Evolutionary conservation across 257 asterid species (phyloP).

Genomic region (Capsicum baccatum): DNA sequence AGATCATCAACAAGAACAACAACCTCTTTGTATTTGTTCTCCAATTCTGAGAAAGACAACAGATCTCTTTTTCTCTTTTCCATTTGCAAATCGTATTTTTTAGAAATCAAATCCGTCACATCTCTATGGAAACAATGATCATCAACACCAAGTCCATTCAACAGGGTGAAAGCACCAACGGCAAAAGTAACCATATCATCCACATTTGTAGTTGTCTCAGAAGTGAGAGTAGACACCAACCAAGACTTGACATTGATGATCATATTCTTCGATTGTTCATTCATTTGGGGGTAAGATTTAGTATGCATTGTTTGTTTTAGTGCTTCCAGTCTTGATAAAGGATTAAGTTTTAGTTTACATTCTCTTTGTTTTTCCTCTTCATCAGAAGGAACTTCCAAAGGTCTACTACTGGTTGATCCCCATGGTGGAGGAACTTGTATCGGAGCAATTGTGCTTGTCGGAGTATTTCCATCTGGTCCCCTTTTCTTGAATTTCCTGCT

Average conservation of each 20-base stretch:
- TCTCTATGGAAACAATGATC: neutral
- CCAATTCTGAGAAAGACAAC: neutral
- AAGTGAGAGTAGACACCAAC: neutral
- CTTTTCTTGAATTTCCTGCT: too few species aligned
- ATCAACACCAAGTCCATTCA: neutral
- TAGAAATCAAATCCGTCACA: neutral
- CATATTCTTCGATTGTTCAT: neutral
- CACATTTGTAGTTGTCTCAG: neutral
- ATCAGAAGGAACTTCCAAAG: neutral
- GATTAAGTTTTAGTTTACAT: neutral
- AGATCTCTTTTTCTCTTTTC: neutral
- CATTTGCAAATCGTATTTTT: neutral
- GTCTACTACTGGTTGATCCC: neutral
- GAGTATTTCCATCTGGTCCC: too few species aligned
- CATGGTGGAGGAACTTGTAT: neutral
- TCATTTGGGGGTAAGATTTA: too few species aligned
- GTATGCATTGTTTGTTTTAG: too few species aligned
- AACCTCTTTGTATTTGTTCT: neutral
- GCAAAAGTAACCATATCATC: neutral
- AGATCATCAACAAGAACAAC: neutral
- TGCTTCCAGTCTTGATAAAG: neutral
- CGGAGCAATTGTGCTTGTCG: too few species aligned
- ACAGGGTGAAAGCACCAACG: neutral
- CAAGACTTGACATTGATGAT: neutral
- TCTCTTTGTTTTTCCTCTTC: neutral